A percentile compares a stretch with the other conserved stretches of the same genome.
These are phyloP conservation scores for Copromyces sp. DNA, from an alignment of 495 filamentous ascomycete genomes.

Conservation along the genomic window DNA sequence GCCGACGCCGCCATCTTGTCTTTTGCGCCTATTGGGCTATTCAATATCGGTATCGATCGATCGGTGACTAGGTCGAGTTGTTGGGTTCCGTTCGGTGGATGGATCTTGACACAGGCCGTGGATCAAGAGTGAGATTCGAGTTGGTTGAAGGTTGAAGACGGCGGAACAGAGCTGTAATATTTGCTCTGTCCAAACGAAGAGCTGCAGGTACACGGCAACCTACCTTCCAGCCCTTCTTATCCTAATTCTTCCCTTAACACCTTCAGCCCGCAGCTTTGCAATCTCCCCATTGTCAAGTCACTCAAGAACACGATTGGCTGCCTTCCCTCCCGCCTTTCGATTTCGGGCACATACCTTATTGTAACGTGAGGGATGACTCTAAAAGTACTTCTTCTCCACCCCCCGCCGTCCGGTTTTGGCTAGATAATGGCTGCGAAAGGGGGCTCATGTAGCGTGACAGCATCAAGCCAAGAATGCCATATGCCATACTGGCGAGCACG, in stretches of 20 bases:
- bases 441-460: neutral
- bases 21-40: neutral
- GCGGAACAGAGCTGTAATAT: neutral
- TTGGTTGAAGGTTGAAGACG: neutral
- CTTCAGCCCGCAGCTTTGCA: neutral
- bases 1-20: neutral
- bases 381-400: neutral
- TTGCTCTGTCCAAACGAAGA: neutral
- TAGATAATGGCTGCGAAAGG: neutral
- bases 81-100: neutral
- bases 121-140: neutral
- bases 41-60: neutral
- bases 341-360: neutral
- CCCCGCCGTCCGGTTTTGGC: neutral
- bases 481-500: neutral
- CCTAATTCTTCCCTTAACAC: neutral
- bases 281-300: neutral
- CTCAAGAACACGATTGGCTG: neutral
- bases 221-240: neutral
- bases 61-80: neutral
- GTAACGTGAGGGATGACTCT: neutral
- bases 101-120: neutral
- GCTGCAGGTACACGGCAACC: neutral
- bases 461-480: neutral
- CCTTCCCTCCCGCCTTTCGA: neutral